A percentile compares a stretch with the other conserved stretches of the same genome.
These are phyloP conservation scores for Puccinia horiana DNA, from an alignment of 1,284 basidiomycete genomes.

Conservation along the genomic window DNA sequence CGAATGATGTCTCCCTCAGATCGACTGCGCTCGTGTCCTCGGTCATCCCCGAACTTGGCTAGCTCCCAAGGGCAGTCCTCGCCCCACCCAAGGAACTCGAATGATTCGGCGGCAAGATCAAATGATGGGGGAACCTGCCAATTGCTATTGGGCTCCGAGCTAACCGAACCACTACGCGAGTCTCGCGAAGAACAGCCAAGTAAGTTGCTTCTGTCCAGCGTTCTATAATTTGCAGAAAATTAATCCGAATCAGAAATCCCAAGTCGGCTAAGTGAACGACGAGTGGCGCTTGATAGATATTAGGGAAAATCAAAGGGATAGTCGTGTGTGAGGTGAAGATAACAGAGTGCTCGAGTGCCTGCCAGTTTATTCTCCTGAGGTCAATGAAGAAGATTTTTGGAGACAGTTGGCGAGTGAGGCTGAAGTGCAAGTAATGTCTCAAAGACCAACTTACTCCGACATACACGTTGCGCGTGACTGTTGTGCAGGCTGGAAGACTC, in stretches of 20 bases:
- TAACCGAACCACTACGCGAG: constrained; percentile 22
- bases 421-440: background rate
- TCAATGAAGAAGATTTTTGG: background rate
- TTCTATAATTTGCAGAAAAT: background rate
- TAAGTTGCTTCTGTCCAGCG: background rate
- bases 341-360: background rate
- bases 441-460: constrained; percentile 1
- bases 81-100: background rate
- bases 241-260: background rate
- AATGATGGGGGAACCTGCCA: background rate
- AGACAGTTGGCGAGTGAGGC: background rate
- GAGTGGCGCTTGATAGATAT: background rate
- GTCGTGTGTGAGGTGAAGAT: background rate
- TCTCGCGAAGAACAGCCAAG: background rate
- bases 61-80: constrained; percentile 15
- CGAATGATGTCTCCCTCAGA: constrained; percentile 16
- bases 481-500: background rate
- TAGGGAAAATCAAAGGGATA: background rate
- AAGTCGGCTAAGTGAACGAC: background rate
- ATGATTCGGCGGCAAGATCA: background rate
- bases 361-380: background rate
- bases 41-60: constrained; percentile 6
- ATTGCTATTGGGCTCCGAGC: constrained; percentile 13
- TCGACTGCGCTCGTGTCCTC: constrained; percentile 24
- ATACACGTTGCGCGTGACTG: background rate